Evolutionary conservation across 208 protist species (phyloP), one percentile per base, ranked within the genome.

Genomic region (Vickermania spadyakhi): DNA sequence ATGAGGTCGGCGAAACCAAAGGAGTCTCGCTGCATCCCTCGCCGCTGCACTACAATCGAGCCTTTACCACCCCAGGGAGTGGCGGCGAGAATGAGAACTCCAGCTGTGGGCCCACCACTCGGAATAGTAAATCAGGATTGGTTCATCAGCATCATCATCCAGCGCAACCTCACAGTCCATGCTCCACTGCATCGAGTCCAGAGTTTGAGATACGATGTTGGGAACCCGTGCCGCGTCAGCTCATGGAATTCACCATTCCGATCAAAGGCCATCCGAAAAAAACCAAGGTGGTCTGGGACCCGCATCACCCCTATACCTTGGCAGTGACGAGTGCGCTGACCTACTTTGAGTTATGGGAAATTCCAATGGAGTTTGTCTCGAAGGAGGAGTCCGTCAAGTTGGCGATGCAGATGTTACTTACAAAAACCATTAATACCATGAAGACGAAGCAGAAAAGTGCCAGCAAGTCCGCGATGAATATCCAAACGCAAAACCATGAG

Each of bases 271-370:
- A 80, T 50, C 60, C 75, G 56, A 71, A 62, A 14, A 79, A 91
- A 50, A 77, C 89, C 55, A 80, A 81, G 31, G 87, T 94, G 31
- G 78, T 77, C 18, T 94, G 88, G 85, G 87, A 94, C 59, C 78
- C 81, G 51, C 82, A 94, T 60, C 75, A 86, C 30, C 70, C 77
- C 23, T 90, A 94, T 70, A 91, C 84, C n/a, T 73, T 94, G n/a
- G 82, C 83, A 2, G 75, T 92, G 21, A 84, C 68, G 29, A 85
- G 79, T 5, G 56, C 73, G 0, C 59, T 66, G 7, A 91, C 79
- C 11, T 72, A 86, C 64, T 94, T 94, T 68, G 84, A 94, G 68
- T 57, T 94, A 31, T 91, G 88, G 83, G 65, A 71, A 25, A 77
- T 94, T 29, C 81, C 78, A 7, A 18, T 45, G 36, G 11, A 18